These are phyloP conservation scores for Neurospora cerealis DNA, from an alignment of 495 filamentous ascomycete genomes.

Conservation along the genomic window DNA sequence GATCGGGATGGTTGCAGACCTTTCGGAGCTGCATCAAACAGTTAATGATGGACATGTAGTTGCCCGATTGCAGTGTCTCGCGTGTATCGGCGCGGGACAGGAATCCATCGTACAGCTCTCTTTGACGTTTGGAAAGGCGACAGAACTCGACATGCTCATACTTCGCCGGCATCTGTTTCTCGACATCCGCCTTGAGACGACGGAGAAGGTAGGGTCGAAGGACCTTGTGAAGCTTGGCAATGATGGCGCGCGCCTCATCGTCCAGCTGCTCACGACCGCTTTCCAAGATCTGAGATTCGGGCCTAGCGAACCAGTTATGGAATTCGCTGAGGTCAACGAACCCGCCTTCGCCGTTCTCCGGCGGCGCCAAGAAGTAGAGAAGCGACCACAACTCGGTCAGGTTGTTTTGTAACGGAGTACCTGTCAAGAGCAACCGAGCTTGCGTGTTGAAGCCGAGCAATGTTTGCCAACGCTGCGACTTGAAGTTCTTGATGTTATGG, in stretches of 20 bases:
- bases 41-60: slow-evolving; percentile 96
- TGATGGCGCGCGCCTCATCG: slow-evolving; percentile 77
- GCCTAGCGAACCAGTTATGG: slow-evolving; percentile 84
- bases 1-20: slow-evolving; percentile 97
- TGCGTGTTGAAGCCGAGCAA: slow-evolving; percentile 84
- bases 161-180: slow-evolving; percentile 98
- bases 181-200: slow-evolving; percentile 91
- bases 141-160: slow-evolving; percentile 96
- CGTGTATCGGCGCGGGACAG: slow-evolving; percentile 88
- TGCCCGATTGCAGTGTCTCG: slow-evolving; percentile 83
- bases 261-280: slow-evolving; percentile 90
- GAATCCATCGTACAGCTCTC: slow-evolving; percentile 94
- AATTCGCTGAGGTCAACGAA: slow-evolving; percentile 90
- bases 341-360: slow-evolving; percentile 73
- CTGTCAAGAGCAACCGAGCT: slow-evolving; percentile 80
- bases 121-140: slow-evolving; percentile 84
- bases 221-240: slow-evolving; percentile 85
- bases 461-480: slow-evolving; percentile 92
- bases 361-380: slow-evolving; percentile 89
- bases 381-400: slow-evolving; percentile 95
- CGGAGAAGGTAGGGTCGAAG: slow-evolving; percentile 88
- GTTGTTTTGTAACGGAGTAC: slow-evolving; percentile 95
- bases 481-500: slow-evolving; percentile 99
- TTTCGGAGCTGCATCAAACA: slow-evolving; percentile 97
- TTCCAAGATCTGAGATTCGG: slow-evolving; percentile 90